Conservation (phyloP, 331 rosid genomes). For the Cydonia oblonga region DNA sequence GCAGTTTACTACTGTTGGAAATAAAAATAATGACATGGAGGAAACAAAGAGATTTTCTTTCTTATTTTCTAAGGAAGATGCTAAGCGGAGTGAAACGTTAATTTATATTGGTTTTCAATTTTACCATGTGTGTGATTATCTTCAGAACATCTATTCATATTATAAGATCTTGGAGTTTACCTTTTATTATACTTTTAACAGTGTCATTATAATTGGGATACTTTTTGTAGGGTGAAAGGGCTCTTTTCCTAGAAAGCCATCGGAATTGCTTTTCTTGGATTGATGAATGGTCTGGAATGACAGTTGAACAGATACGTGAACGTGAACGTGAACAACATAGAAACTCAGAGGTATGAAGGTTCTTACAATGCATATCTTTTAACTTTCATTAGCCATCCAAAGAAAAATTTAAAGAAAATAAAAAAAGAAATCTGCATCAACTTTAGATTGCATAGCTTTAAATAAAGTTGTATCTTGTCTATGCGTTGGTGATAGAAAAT, state of each 20-base stretch:
- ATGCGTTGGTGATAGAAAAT: background rate
- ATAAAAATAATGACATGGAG: background rate
- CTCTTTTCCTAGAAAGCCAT: slow-evolving; percentile 37
- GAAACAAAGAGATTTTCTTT: background rate
- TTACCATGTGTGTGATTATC: no score
- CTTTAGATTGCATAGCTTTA: no score
- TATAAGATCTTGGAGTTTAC: no score
- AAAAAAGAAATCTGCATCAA: background rate
- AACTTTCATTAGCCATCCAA: background rate
- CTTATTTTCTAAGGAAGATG: background rate
- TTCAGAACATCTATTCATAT: no score
- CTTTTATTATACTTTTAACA: background rate
- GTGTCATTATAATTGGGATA: background rate
- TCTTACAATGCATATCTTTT: background rate
- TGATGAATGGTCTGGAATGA: slow-evolving; percentile 40
- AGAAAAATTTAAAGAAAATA: background rate
- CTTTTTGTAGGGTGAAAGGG: slow-evolving; percentile 31
- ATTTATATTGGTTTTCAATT: background rate
- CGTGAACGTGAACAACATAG: slow-evolving; percentile 19
- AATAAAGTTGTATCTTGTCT: background rate
- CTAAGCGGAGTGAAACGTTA: background rate
- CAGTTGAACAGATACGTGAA: slow-evolving; percentile 23
- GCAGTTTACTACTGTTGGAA: background rate
- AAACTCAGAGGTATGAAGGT: slow-evolving; percentile 21
- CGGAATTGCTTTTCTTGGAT: slow-evolving; percentile 35